These are phyloP conservation scores for Leptographium wingfieldii DNA, from an alignment of 2,329 filamentous ascomycete species.

Conservation along the genomic window DNA sequence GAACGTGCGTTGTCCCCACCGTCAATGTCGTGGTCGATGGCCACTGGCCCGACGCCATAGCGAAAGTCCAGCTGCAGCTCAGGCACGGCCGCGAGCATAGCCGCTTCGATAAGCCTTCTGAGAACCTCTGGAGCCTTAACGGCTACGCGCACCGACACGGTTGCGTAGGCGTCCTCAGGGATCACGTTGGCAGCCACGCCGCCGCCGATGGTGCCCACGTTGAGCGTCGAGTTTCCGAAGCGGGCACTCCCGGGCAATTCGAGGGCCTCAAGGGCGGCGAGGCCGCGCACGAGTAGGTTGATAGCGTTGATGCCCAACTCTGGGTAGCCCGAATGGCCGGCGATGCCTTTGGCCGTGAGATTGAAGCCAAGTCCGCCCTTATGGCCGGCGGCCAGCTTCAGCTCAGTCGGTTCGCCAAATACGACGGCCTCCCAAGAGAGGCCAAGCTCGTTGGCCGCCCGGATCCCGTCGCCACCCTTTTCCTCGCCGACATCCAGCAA, in stretches of 20 bases:
- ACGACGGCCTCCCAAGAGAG: background rate
- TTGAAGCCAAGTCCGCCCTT: background rate
- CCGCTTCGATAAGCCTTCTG: background rate
- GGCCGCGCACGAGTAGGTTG: background rate
- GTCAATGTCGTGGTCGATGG: background rate
- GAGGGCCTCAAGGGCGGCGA: background rate
- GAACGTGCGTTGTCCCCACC: background rate
- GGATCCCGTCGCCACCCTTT: constrained; percentile 2
- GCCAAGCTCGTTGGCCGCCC: background rate
- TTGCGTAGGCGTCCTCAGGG: background rate
- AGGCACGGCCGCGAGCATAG: background rate
- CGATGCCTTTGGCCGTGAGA: background rate
- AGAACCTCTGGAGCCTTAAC: background rate
- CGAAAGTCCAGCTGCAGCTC: background rate
- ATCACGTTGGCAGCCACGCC: constrained; percentile 3
- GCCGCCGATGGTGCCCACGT: background rate
- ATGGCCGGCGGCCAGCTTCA: constrained; percentile 1
- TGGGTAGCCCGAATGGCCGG: constrained; percentile 3
- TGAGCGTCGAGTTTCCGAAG: constrained; percentile 1
- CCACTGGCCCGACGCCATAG: background rate
- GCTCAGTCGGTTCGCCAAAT: constrained; percentile 4
- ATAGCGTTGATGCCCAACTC: constrained; percentile 1
- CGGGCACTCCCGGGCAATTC: background rate
- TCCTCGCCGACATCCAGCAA: constrained; percentile 5
- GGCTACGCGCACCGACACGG: background rate